phyloP scores from a whole-genome alignment of 176 grass and related monocot species.

The Lolium rigidum region DNA sequence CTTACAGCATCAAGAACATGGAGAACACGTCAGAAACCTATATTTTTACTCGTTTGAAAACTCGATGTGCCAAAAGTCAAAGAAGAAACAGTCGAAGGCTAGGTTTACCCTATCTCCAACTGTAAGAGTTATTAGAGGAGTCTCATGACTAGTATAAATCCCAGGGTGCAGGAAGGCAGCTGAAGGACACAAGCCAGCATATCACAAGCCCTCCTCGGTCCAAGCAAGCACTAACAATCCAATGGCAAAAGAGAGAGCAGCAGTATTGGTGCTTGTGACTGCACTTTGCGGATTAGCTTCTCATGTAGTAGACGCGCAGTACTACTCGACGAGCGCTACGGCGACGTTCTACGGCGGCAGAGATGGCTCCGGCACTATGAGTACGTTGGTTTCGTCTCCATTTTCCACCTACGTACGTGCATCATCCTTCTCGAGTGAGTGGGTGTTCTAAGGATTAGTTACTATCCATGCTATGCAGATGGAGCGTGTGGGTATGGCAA shows the following conservation, averaged over 20 bases:
- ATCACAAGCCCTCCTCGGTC: background rate
- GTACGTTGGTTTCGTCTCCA: constrained; percentile 5
- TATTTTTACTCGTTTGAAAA: constrained; percentile 46
- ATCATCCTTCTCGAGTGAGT: background rate
- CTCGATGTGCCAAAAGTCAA: constrained; percentile 47
- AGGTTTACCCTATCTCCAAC: background rate
- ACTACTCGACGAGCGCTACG: constrained; percentile 28
- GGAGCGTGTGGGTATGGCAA: constrained; percentile 75
- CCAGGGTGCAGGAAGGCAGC: constrained; percentile 14
- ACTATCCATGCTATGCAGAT: constrained; percentile 19
- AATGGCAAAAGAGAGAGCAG: constrained; percentile 19
- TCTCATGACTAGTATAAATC: constrained; percentile 36
- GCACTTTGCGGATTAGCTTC: constrained; percentile 22
- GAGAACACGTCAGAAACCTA: constrained; percentile 13
- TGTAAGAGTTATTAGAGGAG: background rate
- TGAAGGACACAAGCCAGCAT: constrained; percentile 13
- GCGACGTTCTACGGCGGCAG: constrained; percentile 67
- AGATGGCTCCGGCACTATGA: constrained; percentile 67
- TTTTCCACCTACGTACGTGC: background rate
- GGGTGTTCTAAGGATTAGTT: background rate
- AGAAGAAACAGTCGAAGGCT: background rate
- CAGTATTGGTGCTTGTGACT: background rate
- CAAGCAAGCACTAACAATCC: background rate
- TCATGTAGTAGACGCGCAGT: constrained; percentile 36
- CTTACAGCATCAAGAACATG: constrained; percentile 44